Conservation (phyloP, 148 eudicot species). For the Fagopyrum homotropicum region DNA sequence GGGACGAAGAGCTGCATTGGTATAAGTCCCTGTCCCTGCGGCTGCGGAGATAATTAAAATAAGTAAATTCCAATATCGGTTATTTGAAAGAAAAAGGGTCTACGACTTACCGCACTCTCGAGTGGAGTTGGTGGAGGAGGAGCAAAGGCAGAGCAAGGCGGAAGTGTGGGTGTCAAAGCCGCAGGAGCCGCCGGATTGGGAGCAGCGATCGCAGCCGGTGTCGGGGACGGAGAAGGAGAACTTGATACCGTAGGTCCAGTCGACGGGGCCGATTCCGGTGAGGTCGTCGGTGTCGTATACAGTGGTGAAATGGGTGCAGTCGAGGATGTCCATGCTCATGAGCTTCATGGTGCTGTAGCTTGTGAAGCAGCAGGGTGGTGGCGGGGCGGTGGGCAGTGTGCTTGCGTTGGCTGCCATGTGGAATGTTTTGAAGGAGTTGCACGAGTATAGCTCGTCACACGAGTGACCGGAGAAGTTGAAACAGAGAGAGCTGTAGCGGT, state of each 20-base stretch:
- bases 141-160: slow-evolving; percentile 68
- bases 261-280: slow-evolving; percentile 55
- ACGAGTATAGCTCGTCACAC: slow-evolving; percentile 75
- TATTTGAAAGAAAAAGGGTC: background rate
- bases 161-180: slow-evolving; percentile 77
- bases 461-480: slow-evolving; percentile 71
- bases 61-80: background rate
- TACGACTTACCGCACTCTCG: slow-evolving; percentile 63
- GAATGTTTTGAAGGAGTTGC: slow-evolving; percentile 66
- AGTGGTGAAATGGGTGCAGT: slow-evolving; percentile 76
- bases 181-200: slow-evolving; percentile 67
- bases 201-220: slow-evolving; percentile 65
- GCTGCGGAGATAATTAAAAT: background rate
- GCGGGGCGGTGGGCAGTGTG: slow-evolving; percentile 18
- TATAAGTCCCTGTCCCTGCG: background rate
- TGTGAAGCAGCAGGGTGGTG: slow-evolving; percentile 86
- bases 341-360: slow-evolving; percentile 62
- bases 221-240: slow-evolving; percentile 70
- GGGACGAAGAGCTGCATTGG: background rate
- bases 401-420: slow-evolving; percentile 21
- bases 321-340: slow-evolving; percentile 85
- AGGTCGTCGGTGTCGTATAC: slow-evolving; percentile 49
- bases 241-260: slow-evolving; percentile 82
- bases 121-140: slow-evolving; percentile 50
- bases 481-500: slow-evolving; percentile 68